These are phyloP conservation scores for Neckera pumila DNA, from an alignment of 225 moss, liverwort and hornwort genomes.

Conservation along the genomic window DNA sequence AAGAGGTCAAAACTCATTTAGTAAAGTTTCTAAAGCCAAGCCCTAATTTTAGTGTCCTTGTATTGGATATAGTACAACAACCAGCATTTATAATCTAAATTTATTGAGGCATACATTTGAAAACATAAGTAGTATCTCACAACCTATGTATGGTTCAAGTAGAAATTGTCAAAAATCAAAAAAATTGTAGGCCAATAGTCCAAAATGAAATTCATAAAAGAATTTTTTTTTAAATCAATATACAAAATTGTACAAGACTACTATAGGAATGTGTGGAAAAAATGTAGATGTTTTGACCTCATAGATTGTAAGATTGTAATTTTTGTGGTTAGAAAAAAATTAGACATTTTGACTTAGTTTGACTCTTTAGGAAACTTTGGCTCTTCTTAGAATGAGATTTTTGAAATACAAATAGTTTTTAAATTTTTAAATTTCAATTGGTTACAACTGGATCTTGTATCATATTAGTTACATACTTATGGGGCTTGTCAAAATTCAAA, in stretches of 20 bases:
- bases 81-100: neutral
- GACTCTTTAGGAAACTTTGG: neutral
- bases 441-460: neutral
- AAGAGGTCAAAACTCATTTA: neutral
- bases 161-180: neutral
- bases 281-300: neutral
- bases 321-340: neutral
- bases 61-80: fast-evolving
- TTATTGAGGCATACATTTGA: neutral
- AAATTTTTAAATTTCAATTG: neutral
- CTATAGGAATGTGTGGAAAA: neutral
- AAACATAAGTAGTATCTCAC: neutral
- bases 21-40: neutral
- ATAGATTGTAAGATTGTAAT: neutral
- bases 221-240: neutral
- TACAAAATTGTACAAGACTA: neutral
- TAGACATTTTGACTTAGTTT: neutral
- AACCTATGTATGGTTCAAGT: neutral
- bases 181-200: fast-evolving
- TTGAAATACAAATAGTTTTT: neutral
- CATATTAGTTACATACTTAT: neutral
- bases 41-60: neutral
- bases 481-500: neutral
- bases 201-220: neutral
- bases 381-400: neutral